A percentile compares a stretch with the other conserved stretches of the same genome.
Evolutionary conservation across 2,329 filamentous ascomycete genomes (phyloP).

Genomic region (Macrophomina phaseolina): DNA sequence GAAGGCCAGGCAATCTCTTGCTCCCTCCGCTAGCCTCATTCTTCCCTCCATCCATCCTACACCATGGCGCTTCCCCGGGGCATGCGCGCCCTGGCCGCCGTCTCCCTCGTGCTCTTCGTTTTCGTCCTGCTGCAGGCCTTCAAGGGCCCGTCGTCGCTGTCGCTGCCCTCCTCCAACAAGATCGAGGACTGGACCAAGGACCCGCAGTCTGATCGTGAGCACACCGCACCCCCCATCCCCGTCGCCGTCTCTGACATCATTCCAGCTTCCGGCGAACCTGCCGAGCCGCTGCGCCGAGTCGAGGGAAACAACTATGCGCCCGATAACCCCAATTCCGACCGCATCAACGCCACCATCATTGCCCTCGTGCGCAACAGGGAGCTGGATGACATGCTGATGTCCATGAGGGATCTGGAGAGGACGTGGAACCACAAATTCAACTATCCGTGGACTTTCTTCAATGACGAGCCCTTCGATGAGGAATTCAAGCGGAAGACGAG

Average conservation of each 20-base stretch:
- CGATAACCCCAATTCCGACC: slow-evolving; percentile 74
- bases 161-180: slow-evolving; percentile 43
- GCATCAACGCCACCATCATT: slow-evolving; percentile 92
- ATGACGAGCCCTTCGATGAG: slow-evolving; percentile 89
- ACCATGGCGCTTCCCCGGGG: slow-evolving; percentile 86
- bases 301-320: slow-evolving; percentile 75
- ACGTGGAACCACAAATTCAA: slow-evolving; percentile 99
- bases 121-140: slow-evolving; percentile 81
- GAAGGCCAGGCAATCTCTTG: slow-evolving; percentile 9
- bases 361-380: slow-evolving; percentile 93
- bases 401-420: slow-evolving; percentile 88
- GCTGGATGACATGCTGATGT: slow-evolving; percentile 79
- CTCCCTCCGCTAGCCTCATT: background rate
- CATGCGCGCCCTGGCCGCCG: slow-evolving; percentile 76
- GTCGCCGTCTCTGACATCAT: slow-evolving; percentile 22
- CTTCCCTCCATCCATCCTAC: slow-evolving; percentile 25
- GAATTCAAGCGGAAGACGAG: slow-evolving; percentile 87
- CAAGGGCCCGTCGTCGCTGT: slow-evolving; percentile 57
- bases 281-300: slow-evolving; percentile 74
- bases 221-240: background rate
- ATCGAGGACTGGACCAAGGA: slow-evolving; percentile 73
- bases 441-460: slow-evolving; percentile 99
- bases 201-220: slow-evolving; percentile 84
- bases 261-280: slow-evolving; percentile 80
- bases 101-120: slow-evolving; percentile 74